Conservation (phyloP, 2,329 filamentous ascomycete genomes). For the Dactylellina leptospora region DNA sequence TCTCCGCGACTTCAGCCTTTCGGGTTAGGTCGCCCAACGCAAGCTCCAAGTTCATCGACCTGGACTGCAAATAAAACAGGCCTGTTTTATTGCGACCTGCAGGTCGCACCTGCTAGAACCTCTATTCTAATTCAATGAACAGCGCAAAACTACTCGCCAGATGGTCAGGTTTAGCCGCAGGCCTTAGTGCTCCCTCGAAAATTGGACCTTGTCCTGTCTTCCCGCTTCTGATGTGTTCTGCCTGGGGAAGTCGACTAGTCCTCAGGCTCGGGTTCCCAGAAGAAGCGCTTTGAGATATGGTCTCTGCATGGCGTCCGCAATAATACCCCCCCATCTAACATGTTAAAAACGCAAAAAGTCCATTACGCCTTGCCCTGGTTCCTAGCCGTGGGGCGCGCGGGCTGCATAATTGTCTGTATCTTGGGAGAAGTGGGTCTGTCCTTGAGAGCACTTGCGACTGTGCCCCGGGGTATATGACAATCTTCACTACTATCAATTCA, state of each 20-base stretch:
- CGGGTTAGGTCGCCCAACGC: slow-evolving; percentile 13
- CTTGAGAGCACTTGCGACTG: neutral
- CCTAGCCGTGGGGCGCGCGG: slow-evolving; percentile 8
- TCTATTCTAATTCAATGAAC: slow-evolving; percentile 7
- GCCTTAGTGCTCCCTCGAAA: neutral
- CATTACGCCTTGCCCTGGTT: slow-evolving; percentile 7
- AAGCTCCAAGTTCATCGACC: neutral
- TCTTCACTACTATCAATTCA: neutral
- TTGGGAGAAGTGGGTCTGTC: slow-evolving; percentile 8
- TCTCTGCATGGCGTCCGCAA: slow-evolving; percentile 33
- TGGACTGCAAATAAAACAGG: neutral
- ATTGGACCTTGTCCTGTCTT: slow-evolving; percentile 2
- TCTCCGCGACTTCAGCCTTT: slow-evolving; percentile 18
- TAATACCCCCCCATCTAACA: slow-evolving; percentile 12
- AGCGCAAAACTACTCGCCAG: neutral
- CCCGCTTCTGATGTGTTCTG: slow-evolving; percentile 11
- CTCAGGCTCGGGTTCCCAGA: slow-evolving; percentile 3
- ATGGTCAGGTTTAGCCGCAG: slow-evolving; percentile 23
- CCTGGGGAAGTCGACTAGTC: neutral
- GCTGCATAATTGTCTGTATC: neutral
- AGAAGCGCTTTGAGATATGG: slow-evolving; percentile 3
- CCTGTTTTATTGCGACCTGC: too few relatives aligned
- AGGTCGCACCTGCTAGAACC: slow-evolving; percentile 21
- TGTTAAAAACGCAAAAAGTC: slow-evolving; percentile 9
- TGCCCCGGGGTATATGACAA: slow-evolving; percentile 16